Base-by-base conservation (phyloP, 2,329 filamentous ascomycete genomes). In the Metarhizium brunneum region DNA sequence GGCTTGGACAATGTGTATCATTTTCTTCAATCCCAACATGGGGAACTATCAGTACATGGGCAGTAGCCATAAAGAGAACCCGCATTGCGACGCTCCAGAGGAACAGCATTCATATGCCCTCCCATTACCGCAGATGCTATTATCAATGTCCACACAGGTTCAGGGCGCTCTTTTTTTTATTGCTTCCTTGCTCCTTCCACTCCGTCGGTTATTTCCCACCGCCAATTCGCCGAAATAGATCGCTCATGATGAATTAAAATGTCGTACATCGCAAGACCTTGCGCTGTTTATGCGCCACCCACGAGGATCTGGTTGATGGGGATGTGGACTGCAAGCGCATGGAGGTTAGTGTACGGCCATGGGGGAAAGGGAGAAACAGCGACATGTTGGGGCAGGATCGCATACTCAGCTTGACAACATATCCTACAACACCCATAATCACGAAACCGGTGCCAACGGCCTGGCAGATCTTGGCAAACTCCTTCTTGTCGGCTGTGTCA, bases 231-330 rank as follows among this genome's bases (percentile, higher is more conserved):
- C 6, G 16, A 50, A 52, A 42, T 18, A 36, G 29, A n/a, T 45
- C 52, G 52, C 49, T 43, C 49, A 35, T 18, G 38, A 47, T 48
- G 11, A 30, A 49, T 48, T 4, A 53, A 2, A 47, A 47, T 35
- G 32, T 30, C 29, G 35, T 5, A 11, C 6, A 25, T 30, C 14
- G n/a, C 30, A 30, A 13, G 14, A 43, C 38, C 20, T 40, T 35
- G 47, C 30, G 51, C 54, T 43, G 55, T 59, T 74, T 81, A 86
- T 68, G 83, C 83, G 69, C 81, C 83, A 58, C 82, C 83, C 61
- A 87, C 84, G 56, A 87, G 78, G 58, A 86, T 82, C 69, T 86
- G 83, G 78, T 87, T 87, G 60, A 87, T 79, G 60, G 84, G 84
- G 51, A 87, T 85, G 69, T 87, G 84, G 61, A 87, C 81, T 85